Conservation (phyloP, 345 rosid species). For the Euphorbia peplus region DNA sequence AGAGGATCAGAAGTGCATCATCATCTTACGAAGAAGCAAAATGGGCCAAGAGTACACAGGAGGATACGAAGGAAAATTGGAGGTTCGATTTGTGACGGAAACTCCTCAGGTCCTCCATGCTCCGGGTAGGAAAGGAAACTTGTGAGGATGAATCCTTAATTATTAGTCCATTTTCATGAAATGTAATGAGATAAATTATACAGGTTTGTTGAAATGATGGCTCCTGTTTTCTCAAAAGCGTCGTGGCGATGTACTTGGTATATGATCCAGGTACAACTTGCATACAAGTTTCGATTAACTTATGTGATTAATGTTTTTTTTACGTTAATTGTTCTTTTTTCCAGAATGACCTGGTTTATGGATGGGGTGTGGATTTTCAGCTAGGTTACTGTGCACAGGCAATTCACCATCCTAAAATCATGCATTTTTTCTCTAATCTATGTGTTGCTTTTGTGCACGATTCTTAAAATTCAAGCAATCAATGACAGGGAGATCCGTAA, state of each 20-base stretch:
- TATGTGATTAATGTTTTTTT: neutral
- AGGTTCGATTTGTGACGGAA: constrained; percentile 32
- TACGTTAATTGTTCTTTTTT: neutral
- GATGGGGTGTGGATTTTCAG: constrained; percentile 76
- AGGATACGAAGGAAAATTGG: constrained; percentile 39
- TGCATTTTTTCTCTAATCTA: constrained; percentile 2
- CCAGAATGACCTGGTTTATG: constrained; percentile 72
- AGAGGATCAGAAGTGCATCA: constrained; percentile 53
- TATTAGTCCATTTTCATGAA: neutral
- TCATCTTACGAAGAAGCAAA: constrained; percentile 48
- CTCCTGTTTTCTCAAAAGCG: constrained; percentile 82
- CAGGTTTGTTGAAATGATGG: constrained; percentile 90
- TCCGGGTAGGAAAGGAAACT: constrained; percentile 24
- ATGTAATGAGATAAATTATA: constrained; percentile 6
- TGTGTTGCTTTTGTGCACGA: neutral
- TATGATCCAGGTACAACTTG: constrained; percentile 53
- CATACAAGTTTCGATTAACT: neutral
- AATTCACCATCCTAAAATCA: constrained; percentile 6
- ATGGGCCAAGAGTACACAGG: constrained; percentile 56
- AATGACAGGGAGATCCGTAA: constrained; percentile 61
- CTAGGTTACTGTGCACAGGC: constrained; percentile 87
- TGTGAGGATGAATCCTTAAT: neutral
- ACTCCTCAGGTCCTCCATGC: constrained; percentile 55
- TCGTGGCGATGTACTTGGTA: constrained; percentile 83
- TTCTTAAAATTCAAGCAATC: neutral